Conservation (phyloP, 1,139 yeast genomes). For the Lodderomyces orthopsilosis region DNA sequence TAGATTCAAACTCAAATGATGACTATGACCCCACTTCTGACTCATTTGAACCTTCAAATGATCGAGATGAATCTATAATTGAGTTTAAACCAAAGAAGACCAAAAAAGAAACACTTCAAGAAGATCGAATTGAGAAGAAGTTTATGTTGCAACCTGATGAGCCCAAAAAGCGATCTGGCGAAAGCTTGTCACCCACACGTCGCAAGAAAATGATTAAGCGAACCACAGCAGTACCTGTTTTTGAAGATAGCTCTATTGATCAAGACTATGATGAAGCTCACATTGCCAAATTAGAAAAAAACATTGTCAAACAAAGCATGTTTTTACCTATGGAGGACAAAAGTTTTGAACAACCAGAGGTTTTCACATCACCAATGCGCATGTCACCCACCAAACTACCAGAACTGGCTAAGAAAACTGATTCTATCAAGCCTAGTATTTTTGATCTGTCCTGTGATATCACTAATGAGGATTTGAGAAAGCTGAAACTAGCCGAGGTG, state of each 20-base stretch:
- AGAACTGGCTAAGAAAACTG: constrained; percentile 5
- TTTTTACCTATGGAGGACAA: constrained; percentile 6
- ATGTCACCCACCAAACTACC: constrained; percentile 11
- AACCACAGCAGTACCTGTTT: constrained; percentile 1
- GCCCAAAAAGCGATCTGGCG: background rate
- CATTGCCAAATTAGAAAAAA: constrained; percentile 11
- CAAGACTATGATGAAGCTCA: constrained; percentile 12
- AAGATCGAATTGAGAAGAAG: background rate
- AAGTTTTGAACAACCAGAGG: background rate
- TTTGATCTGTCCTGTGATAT: constrained; percentile 15
- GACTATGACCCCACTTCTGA: background rate
- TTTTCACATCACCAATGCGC: background rate
- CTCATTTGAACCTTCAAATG: background rate
- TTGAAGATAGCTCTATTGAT: constrained; percentile 10
- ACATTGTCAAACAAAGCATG: constrained; percentile 4
- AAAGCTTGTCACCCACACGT: constrained; percentile 4
- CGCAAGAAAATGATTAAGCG: constrained; percentile 7
- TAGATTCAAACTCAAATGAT: background rate
- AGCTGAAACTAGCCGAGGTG: too few relatives aligned
- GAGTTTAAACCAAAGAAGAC: background rate
- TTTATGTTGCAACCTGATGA: background rate
- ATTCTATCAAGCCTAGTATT: constrained; percentile 11
- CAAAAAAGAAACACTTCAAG: background rate
- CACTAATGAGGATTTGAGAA: background rate
- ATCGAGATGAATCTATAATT: background rate